Conservation (phyloP, 805 yeast species). For the Sungouiozyma intestinalis region DNA sequence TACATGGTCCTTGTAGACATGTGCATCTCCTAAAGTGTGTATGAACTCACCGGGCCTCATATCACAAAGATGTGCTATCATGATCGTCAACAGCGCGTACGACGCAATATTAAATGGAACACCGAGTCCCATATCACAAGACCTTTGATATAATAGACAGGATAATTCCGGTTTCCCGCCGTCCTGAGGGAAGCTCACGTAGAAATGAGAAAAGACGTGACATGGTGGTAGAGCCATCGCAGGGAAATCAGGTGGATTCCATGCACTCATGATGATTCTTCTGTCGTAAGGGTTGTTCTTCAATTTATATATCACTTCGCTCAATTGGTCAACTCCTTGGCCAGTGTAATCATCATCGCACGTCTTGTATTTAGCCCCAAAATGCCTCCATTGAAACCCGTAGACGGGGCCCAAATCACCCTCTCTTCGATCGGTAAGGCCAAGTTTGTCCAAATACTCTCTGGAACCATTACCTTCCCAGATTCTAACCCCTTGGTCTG, state of each 20-base stretch:
- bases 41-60: slow-evolving; percentile 94
- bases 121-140: slow-evolving; percentile 99
- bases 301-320: slow-evolving; percentile 65
- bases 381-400: slow-evolving; percentile 99
- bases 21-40: slow-evolving; percentile 95
- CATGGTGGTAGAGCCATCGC: slow-evolving; percentile 98
- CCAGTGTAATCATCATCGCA: slow-evolving; percentile 83
- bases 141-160: slow-evolving; percentile 87
- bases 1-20: slow-evolving; percentile 85
- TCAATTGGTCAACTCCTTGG: slow-evolving; percentile 84
- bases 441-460: slow-evolving; percentile 76
- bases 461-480: slow-evolving; percentile 99
- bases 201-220: slow-evolving; percentile 92
- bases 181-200: slow-evolving; percentile 66
- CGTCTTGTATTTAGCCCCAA: slow-evolving; percentile 85
- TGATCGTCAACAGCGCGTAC: slow-evolving; percentile 80
- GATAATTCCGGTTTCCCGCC: slow-evolving; percentile 56
- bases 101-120: slow-evolving; percentile 98
- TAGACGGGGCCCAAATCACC: slow-evolving; percentile 98
- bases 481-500: slow-evolving; percentile 82
- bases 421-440: slow-evolving; percentile 67
- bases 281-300: slow-evolving; percentile 90
- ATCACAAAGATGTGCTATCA: slow-evolving; percentile 93
- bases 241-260: slow-evolving; percentile 95
- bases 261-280: slow-evolving; percentile 88